Conservation (phyloP, 345 rosid genomes). For the Lumnitzera racemosa region DNA sequence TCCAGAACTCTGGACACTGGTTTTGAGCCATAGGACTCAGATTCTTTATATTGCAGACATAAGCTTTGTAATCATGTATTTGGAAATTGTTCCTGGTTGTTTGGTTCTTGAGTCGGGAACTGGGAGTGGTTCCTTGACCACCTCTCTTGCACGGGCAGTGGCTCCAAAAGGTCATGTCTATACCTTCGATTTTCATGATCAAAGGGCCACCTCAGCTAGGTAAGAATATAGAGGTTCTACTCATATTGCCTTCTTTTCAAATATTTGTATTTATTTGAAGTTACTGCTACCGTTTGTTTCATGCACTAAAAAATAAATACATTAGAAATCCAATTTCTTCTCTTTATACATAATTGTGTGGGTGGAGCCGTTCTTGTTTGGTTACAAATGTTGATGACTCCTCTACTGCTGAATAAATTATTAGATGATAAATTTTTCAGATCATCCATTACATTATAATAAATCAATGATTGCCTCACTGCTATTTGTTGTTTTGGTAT, state of each 20-base stretch:
- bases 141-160: constrained; percentile 83
- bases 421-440: no score
- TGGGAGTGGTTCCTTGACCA: constrained; percentile 86
- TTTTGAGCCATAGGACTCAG: constrained; percentile 92
- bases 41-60: constrained; percentile 94
- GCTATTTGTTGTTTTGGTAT: background rate
- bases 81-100: constrained; percentile 89
- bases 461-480: background rate
- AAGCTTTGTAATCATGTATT: constrained; percentile 65
- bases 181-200: constrained; percentile 91
- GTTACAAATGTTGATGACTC: no score
- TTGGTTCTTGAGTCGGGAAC: constrained; percentile 91
- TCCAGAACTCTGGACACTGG: constrained; percentile 91
- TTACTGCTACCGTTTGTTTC: background rate
- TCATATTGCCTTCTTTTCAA: background rate
- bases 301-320: no score
- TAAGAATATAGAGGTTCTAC: constrained; percentile 13
- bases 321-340: no score
- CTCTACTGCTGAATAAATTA: no score
- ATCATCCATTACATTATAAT: no score
- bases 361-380: no score
- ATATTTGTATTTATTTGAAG: background rate
- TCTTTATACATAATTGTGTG: no score
- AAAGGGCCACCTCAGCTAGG: constrained; percentile 91
- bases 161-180: constrained; percentile 91